Conservation (phyloP, 495 filamentous ascomycete species). For the Neurospora sp. region DNA sequence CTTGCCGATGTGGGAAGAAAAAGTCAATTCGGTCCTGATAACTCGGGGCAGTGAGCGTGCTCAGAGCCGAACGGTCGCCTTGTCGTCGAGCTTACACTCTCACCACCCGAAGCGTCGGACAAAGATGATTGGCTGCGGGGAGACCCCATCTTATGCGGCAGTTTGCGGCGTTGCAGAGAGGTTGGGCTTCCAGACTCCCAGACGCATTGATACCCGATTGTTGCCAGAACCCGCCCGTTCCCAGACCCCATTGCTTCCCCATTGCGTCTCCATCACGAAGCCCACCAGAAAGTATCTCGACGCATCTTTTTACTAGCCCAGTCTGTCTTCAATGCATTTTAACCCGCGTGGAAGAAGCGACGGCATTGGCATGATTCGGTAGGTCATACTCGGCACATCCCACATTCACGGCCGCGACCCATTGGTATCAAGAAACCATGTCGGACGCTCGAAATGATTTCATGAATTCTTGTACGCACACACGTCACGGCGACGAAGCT, state of each 20-base stretch:
- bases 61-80: constrained; percentile 5
- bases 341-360: not conserved
- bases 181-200: constrained; percentile 15
- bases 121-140: constrained; percentile 16
- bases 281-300: not conserved
- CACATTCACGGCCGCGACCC: not conserved
- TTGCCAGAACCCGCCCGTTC: constrained; percentile 7
- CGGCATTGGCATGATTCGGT: constrained; percentile 6
- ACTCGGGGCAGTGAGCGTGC: not conserved
- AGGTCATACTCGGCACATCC: constrained; percentile 1
- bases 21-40: not conserved
- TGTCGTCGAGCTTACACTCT: not conserved
- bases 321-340: constrained; percentile 6
- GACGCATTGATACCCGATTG: constrained; percentile 30
- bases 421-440: not conserved
- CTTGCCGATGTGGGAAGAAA: not conserved
- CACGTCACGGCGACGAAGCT: not conserved
- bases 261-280: not conserved
- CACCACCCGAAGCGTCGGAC: not conserved
- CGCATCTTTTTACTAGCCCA: constrained; percentile 9
- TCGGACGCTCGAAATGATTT: not conserved
- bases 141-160: constrained; percentile 2
- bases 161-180: constrained; percentile 1
- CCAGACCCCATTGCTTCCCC: constrained; percentile 9
- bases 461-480: not conserved